Conservation (phyloP, 768 basidiomycete species). For the Lactarius indigo region DNA sequence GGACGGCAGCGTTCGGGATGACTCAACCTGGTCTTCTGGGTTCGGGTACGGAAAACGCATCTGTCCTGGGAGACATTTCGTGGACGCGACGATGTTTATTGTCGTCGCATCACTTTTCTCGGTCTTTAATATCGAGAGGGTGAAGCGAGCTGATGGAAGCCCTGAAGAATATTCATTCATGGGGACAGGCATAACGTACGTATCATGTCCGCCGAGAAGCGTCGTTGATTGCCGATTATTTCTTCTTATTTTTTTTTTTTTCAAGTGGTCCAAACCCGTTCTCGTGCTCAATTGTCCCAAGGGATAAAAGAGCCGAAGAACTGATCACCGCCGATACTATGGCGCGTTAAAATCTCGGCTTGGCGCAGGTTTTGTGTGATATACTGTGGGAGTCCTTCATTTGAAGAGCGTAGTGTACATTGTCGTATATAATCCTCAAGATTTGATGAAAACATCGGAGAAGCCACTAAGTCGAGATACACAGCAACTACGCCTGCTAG, state of each 20-base stretch:
- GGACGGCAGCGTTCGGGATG: constrained; percentile 5
- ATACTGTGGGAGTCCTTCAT: not conserved
- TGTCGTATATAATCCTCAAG: not conserved
- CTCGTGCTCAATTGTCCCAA: constrained; percentile 2
- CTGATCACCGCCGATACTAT: not conserved
- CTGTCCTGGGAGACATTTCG: constrained; percentile 25
- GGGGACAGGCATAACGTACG: constrained; percentile 3
- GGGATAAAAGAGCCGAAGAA: constrained; percentile 8
- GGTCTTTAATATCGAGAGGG: constrained; percentile 6
- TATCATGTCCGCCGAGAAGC: not conserved
- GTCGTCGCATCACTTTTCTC: constrained; percentile 10
- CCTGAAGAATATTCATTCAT: not conserved
- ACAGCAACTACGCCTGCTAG: not conserved
- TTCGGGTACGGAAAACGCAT: constrained; percentile 27
- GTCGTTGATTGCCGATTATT: not conserved
- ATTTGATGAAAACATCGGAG: not conserved
- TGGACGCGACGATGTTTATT: constrained; percentile 10
- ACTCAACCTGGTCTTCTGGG: not conserved
- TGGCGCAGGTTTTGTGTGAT: not conserved
- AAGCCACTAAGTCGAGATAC: not conserved
- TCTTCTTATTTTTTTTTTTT: not conserved
- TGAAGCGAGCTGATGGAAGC: not conserved
- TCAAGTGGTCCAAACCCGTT: constrained; percentile 9
- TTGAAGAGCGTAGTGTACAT: not conserved
- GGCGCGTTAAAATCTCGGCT: not conserved